A percentile compares a stretch with the other conserved stretches of the same genome.
Conservation (phyloP, 2,329 filamentous ascomycete species). For the Pseudogymnoascus sp. region DNA sequence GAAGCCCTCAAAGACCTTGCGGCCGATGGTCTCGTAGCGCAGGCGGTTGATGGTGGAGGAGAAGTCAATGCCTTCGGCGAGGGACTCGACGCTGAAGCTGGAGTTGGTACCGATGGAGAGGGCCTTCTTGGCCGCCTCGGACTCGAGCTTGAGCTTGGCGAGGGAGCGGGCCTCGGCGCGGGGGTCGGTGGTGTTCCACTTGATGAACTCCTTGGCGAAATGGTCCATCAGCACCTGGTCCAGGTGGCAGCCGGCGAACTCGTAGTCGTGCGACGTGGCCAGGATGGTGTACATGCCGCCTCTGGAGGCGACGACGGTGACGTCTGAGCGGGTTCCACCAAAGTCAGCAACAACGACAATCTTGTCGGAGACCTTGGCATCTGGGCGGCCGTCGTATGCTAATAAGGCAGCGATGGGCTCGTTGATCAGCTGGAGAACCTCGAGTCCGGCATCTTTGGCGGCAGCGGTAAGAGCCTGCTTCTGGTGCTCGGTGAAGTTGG, state of each 20-base stretch:
- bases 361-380: conserved; percentile 73
- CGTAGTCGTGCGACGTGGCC: conserved; percentile 91
- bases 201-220: conserved; percentile 97
- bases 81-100: conserved; percentile 84
- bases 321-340: conserved; percentile 86
- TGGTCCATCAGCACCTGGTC: conserved; percentile 91
- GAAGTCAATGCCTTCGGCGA: conserved; percentile 86
- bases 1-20: conserved; percentile 83
- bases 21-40: conserved; percentile 81
- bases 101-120: conserved; percentile 83
- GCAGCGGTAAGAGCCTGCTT: conserved; percentile 71
- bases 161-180: conserved; percentile 71
- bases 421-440: conserved; percentile 85
- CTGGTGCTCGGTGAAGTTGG: conserved; percentile 85
- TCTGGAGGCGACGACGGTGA: conserved; percentile 81
- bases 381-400: conserved; percentile 81
- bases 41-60: conserved; percentile 85
- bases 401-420: conserved; percentile 85
- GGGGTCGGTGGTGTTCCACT: conserved; percentile 83
- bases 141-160: conserved; percentile 87
- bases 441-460: conserved; percentile 72
- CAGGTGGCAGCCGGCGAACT: conserved; percentile 76
- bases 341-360: conserved; percentile 85
- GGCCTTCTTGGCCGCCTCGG: conserved; percentile 86
- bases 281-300: conserved; percentile 95